Base-by-base conservation (phyloP, 2,329 filamentous ascomycete genomes). In the Gliomastix tumulicola region DNA sequence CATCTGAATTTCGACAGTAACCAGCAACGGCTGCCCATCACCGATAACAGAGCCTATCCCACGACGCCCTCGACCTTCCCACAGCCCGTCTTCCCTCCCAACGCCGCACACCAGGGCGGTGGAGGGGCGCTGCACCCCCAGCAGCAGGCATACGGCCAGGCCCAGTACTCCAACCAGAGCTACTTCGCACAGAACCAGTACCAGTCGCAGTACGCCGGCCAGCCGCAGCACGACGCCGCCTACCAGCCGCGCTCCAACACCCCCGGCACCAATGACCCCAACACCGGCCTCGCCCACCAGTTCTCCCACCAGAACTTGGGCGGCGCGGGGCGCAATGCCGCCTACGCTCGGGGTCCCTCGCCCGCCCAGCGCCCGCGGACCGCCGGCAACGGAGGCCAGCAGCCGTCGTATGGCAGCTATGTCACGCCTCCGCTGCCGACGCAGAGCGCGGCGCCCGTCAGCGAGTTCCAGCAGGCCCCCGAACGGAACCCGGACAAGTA, bases 21-120 rank as follows among this genome's bases (percentile, higher is more conserved):
- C 60, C 76, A 81, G 49, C 77, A 79, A 51, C 73, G 79, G 28
- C 27, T 39, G 41, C 67, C 70, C 42, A 62, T 76, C 38, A 52
- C 61, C 51, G 73, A 70, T 58, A 82, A 83, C 58, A 74, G 82
- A 56, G 70, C 79, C 47, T 88, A 86, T 70, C 85, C 84, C 49
- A 88, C 90, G 36, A 96, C 90, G 9, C 90, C 90, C 36, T 96
- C 90, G 46, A 95, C 89, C 41, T 97, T 97, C 56, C 90, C 90
- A 11, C 90, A 97, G 65, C 89, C 89, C 42, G 84, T 94, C 57
- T 77, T 74, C 47, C 66, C 69, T 40, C 45, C 42, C n/a, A 31
- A 21, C 8, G 37, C 40, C 15, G 39, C 38, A 12, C 44, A 55
- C 33, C 38, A 40, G 28, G 37, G 39, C 3, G 32, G 36, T 8